phyloP scores from a whole-genome alignment of 306 rosid species.

The Calophaca sinica region DNA sequence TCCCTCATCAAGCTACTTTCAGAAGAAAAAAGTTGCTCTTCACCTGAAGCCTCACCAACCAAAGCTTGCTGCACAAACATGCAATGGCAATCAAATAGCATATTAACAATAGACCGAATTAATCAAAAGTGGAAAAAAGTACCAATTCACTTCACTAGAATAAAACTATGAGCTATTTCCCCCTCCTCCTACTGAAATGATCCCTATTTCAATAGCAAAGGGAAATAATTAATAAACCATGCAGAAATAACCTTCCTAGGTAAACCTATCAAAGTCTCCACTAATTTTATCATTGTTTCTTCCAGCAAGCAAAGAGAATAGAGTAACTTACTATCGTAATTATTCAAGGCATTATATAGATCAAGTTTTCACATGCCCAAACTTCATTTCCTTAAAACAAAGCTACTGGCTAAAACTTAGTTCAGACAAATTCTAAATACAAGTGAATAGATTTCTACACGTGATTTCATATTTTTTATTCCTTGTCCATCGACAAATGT shows the following conservation, averaged over 20 bases:
- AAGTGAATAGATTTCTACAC: constrained; percentile 8
- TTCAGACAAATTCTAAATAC: constrained; percentile 23
- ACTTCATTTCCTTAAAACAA: constrained; percentile 25
- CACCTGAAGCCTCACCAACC: constrained; percentile 87
- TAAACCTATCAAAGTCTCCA: constrained; percentile 37
- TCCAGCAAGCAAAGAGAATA: constrained; percentile 32
- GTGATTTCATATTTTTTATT: constrained; percentile 8
- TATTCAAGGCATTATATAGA: constrained; percentile 15
- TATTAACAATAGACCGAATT: constrained; percentile 35
- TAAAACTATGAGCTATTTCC: constrained; percentile 32
- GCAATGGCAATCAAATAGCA: constrained; percentile 38
- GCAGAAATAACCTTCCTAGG: constrained; percentile 13
- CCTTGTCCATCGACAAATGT: constrained; percentile 10
- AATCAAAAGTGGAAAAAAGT: constrained; percentile 28
- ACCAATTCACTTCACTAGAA: constrained; percentile 42
- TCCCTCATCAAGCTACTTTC: constrained; percentile 60
- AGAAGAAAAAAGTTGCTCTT: constrained; percentile 91
- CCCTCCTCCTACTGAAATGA: constrained; percentile 25
- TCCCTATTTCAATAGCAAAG: constrained; percentile 36
- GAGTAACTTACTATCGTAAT: constrained; percentile 2
- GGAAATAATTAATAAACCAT: constrained; percentile 34
- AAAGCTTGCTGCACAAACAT: constrained; percentile 79
- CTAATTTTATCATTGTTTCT: constrained; percentile 31
- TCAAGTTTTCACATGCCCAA: constrained; percentile 21
- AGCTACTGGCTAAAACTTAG: constrained; percentile 1